Evolutionary conservation across 176 grass and related monocot species (phyloP).

Genomic region (Puya raimondii): DNA sequence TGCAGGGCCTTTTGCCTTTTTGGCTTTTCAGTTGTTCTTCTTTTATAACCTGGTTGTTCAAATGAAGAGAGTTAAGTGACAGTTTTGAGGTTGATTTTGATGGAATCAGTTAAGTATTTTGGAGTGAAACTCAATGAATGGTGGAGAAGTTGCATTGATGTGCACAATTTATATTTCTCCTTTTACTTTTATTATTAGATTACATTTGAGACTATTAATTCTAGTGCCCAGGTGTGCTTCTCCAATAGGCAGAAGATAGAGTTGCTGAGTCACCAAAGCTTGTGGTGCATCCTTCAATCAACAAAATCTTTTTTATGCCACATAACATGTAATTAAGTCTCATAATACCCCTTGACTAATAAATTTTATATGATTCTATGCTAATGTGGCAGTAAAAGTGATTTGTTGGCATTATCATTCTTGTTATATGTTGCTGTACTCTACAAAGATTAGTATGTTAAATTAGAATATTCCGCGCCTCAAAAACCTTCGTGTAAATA

Average conservation of each 20-base stretch:
- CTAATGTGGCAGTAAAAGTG: too few relatives aligned
- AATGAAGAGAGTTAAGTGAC: slow-evolving; percentile 1
- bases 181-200: neutral
- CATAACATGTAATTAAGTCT: neutral
- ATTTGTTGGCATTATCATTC: too few relatives aligned
- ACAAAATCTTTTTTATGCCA: neutral
- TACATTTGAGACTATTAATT: slow-evolving; percentile 1
- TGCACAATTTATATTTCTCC: neutral
- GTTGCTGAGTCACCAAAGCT: slow-evolving; percentile 19
- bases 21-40: neutral
- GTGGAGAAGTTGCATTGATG: neutral
- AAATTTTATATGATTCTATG: too few relatives aligned
- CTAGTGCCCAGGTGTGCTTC: slow-evolving; percentile 1
- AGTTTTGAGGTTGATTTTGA: neutral
- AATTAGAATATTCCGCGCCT: too few relatives aligned
- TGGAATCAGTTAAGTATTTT: too few relatives aligned
- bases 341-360: neutral
- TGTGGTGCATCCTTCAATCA: neutral
- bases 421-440: too few relatives aligned
- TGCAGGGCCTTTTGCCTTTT: slow-evolving; percentile 11
- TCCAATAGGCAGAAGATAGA: slow-evolving; percentile 7
- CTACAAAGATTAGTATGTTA: too few relatives aligned
- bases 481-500: too few relatives aligned
- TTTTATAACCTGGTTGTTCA: slow-evolving; percentile 10
- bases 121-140: neutral